Base-by-base conservation (phyloP, 192 early-diverging fungal species). In the Thoreauomyces humboldtii region DNA sequence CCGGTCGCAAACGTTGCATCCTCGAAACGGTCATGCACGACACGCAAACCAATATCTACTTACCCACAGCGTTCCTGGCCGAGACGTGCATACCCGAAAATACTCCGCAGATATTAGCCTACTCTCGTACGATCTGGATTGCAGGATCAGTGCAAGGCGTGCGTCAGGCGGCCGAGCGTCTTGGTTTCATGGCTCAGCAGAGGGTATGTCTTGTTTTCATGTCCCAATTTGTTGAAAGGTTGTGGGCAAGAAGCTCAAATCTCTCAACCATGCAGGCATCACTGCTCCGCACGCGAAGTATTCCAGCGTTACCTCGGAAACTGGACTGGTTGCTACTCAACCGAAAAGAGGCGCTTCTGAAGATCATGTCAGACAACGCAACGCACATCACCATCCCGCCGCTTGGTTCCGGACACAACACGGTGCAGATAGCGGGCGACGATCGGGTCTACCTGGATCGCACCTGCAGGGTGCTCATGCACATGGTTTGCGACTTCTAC, bases 331-430 rank as follows among this genome's bases (percentile, higher is more conserved):
- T 93, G 67, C 68, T 87, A 25, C 73, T 82, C 14, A 79, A 83
- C 58, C 69, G 84, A 32, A 83, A 80, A 33, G 82, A 87, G 48
- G 73, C 84, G 36, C 59, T 93, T 7, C 66, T 72, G 17, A 74
- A 81, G 60, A 88, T 93, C 58, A 89, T 90, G 87, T 67, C 72
- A 33, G 89, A 93, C 63, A 93, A 93, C 77, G 90, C 81, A 36
- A 74, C 83, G 17, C 77, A 83, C 52, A 71, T 91, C 41, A 50
- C 72, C n/a, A 76, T 89, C 33, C 88, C 91, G 4, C 60, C 77
- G 4, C 68, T 90, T 25, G 91, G 89, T 2, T 75, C 72, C 34
- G 69, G 67, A 2, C 47, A 59, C 36, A 82, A 73, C 50, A 73
- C 67, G 24, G 82, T 92, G 11, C 34, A 37, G 19, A 42, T 57